Conservation (phyloP, 2,329 filamentous ascomycete species). For the Alternaria alternata region DNA sequence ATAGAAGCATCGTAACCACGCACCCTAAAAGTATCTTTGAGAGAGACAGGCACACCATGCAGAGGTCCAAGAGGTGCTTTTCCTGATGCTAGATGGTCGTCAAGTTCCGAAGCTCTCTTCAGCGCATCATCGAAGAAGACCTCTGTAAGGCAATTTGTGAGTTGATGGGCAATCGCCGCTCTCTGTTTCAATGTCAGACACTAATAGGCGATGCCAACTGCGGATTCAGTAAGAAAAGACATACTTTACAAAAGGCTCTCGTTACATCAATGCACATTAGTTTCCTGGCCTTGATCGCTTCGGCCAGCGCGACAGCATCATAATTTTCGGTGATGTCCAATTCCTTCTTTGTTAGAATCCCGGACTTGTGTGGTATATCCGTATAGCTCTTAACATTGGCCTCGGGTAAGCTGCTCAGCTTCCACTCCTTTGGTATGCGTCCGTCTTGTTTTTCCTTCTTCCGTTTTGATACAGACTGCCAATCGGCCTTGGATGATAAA, state of each 20-base stretch:
- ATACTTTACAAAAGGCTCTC: conserved; percentile 56
- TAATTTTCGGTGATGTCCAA: conserved; percentile 64
- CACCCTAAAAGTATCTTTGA: conserved; percentile 61
- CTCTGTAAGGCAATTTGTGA: conserved; percentile 54
- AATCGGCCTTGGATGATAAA: conserved; percentile 32
- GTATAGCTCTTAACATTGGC: conserved; percentile 45
- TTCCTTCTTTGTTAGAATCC: conserved; percentile 61
- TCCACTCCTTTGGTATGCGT: conserved; percentile 57
- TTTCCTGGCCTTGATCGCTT: conserved; percentile 45
- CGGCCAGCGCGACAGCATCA: conserved; percentile 54
- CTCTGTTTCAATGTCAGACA: conserved; percentile 36
- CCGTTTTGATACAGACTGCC: conserved; percentile 52
- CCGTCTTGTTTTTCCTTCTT: conserved; percentile 54
- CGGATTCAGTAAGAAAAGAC: background rate
- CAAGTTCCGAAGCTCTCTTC: conserved; percentile 47
- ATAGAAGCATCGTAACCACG: conserved; percentile 55
- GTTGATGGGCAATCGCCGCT: conserved; percentile 58
- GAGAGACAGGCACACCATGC: conserved; percentile 57
- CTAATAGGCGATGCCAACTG: background rate
- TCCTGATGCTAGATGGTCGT: conserved; percentile 51
- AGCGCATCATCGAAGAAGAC: conserved; percentile 50
- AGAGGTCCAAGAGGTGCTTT: conserved; percentile 55
- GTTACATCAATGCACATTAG: conserved; percentile 51
- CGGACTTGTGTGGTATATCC: conserved; percentile 61
- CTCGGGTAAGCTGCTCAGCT: conserved; percentile 39